phyloP scores from a whole-genome alignment of 352 stramenopile genomes.

The Blastocystis sp. region DNA sequence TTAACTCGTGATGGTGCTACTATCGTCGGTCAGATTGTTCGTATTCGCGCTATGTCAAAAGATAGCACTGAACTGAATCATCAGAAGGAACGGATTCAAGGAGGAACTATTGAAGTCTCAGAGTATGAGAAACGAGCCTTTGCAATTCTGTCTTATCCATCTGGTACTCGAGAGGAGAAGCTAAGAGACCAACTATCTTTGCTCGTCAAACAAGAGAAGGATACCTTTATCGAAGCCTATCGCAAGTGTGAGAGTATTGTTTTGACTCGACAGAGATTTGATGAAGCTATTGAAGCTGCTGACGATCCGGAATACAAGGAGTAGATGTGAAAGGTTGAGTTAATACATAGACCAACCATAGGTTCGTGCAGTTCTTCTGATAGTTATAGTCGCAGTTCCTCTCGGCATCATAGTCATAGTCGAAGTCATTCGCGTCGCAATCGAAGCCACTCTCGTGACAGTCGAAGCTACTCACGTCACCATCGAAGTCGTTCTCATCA shows the following conservation, averaged over 20 bases:
- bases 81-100: background rate
- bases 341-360: background rate
- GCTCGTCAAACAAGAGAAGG: background rate
- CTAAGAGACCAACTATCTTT: background rate
- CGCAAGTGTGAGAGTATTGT: background rate
- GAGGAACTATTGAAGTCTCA: background rate
- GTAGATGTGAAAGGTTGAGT: background rate
- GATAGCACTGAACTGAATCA: background rate
- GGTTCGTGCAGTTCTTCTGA: background rate
- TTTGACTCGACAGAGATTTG: background rate
- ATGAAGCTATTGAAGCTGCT: constrained; percentile 18
- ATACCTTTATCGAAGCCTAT: constrained; percentile 23
- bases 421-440: background rate
- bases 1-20: constrained; percentile 37
- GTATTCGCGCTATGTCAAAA: constrained; percentile 9
- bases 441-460: background rate
- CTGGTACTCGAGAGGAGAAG: background rate
- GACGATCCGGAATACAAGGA: constrained; percentile 6
- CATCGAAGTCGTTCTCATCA: background rate
- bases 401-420: background rate
- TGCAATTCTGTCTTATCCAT: background rate
- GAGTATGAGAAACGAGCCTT: constrained; percentile 40
- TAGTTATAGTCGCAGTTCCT: background rate
- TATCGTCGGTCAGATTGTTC: constrained; percentile 6
- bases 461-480: too few relatives aligned